These are phyloP conservation scores for Lichtheimia ornata DNA, from an alignment of 371 early-diverging fungal genomes.

Conservation along the genomic window DNA sequence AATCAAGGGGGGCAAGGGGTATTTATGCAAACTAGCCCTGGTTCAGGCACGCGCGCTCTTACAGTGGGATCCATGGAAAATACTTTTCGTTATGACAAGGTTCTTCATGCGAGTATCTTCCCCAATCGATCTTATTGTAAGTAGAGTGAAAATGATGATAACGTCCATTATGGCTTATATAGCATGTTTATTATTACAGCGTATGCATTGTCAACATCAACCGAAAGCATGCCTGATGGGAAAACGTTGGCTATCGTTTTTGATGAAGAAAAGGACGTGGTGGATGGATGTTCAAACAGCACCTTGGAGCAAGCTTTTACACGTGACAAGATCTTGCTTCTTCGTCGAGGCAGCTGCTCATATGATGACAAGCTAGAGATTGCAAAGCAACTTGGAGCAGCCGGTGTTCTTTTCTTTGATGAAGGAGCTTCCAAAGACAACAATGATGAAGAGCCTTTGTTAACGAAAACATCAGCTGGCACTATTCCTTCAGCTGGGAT, in stretches of 20 bases:
- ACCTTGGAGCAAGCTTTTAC: conserved; percentile 8
- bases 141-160: not conserved
- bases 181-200: conserved; percentile 17
- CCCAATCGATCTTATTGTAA: conserved; percentile 27
- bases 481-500: conserved; percentile 47
- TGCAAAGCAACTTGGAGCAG: conserved; percentile 45
- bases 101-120: conserved; percentile 14
- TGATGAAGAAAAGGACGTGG: conserved; percentile 4
- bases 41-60: conserved; percentile 45
- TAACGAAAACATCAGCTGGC: conserved; percentile 11
- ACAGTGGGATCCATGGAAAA: conserved; percentile 68
- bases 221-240: conserved; percentile 26
- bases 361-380: conserved; percentile 42
- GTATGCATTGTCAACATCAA: conserved; percentile 27
- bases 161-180: not conserved
- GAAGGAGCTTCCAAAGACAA: conserved; percentile 7
- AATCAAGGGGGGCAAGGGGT: conserved; percentile 60
- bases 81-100: conserved; percentile 19
- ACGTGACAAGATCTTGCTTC: conserved; percentile 38
- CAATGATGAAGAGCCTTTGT: not conserved
- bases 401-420: conserved; percentile 57
- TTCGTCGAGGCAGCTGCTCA: conserved; percentile 55
- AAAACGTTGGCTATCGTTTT: conserved; percentile 16
- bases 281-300: conserved; percentile 6
- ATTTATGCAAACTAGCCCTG: conserved; percentile 47